Conservation (phyloP, 2,329 filamentous ascomycete genomes). For the Curvularia verruculosa region DNA sequence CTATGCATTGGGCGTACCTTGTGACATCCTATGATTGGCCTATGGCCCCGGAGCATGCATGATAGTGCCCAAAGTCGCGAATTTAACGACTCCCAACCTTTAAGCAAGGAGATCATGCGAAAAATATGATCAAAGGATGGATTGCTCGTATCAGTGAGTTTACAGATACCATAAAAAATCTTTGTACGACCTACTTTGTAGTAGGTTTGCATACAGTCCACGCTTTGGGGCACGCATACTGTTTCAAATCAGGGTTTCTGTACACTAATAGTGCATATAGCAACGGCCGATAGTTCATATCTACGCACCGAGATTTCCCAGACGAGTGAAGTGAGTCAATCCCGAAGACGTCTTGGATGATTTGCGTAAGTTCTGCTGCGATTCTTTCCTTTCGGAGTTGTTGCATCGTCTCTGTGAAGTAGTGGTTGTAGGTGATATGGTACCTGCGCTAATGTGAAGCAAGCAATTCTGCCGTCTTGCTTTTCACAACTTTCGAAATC, state of each 20-base stretch:
- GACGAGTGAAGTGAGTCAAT: slow-evolving; percentile 4
- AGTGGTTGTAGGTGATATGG: slow-evolving; percentile 52
- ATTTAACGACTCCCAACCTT: not conserved
- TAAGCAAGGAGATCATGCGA: not conserved
- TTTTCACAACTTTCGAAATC: slow-evolving; percentile 6
- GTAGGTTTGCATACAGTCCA: slow-evolving; percentile 47
- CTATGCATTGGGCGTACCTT: not conserved
- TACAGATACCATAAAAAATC: not conserved
- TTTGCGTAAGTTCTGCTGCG: slow-evolving; percentile 31
- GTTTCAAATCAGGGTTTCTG: slow-evolving; percentile 47
- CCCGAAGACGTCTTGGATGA: slow-evolving; percentile 1
- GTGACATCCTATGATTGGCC: not conserved
- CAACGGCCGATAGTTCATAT: slow-evolving; percentile 10
- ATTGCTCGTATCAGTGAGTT: not conserved
- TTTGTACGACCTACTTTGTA: slow-evolving; percentile 49
- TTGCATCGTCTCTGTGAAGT: slow-evolving; percentile 47
- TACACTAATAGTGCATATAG: slow-evolving; percentile 11
- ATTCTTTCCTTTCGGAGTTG: slow-evolving; percentile 32
- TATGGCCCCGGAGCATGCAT: not conserved
- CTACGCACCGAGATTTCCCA: slow-evolving; percentile 8
- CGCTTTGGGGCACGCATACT: slow-evolving; percentile 47
- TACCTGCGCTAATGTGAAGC: slow-evolving; percentile 25
- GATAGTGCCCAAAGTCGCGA: not conserved
- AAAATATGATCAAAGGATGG: not conserved
- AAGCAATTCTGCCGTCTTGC: slow-evolving; percentile 7